A percentile compares a stretch with the other conserved stretches of the same genome.
Conservation (phyloP, 2,329 filamentous ascomycete genomes). For the Aquanectria penicillioides region DNA sequence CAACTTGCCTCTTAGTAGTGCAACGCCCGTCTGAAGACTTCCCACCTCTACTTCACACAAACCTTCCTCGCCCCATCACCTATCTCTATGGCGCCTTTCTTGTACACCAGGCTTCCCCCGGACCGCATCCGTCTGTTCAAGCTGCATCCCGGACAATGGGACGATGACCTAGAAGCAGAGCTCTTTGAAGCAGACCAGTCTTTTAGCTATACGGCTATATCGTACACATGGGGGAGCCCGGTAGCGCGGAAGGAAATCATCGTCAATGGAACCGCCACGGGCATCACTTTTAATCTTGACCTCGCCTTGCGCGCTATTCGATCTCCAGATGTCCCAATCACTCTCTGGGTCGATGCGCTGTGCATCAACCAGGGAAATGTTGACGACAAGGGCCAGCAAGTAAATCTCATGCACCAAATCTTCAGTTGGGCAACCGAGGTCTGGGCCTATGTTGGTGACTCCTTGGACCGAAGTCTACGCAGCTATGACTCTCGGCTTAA, state of each 20-base stretch:
- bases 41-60: no score
- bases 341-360: slow-evolving; percentile 40
- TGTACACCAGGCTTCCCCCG: slow-evolving; percentile 17
- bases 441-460: slow-evolving; percentile 27
- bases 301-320: slow-evolving; percentile 41
- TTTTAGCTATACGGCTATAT: slow-evolving; percentile 37
- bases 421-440: slow-evolving; percentile 33
- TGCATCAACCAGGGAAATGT: slow-evolving; percentile 40
- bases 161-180: slow-evolving; percentile 22
- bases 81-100: slow-evolving; percentile 4
- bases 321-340: slow-evolving; percentile 4
- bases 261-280: slow-evolving; percentile 32
- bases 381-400: slow-evolving; percentile 37
- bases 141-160: slow-evolving; percentile 25
- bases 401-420: slow-evolving; percentile 37
- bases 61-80: background rate
- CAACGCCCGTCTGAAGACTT: no score
- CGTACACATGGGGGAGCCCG: slow-evolving; percentile 42
- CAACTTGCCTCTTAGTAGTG: background rate
- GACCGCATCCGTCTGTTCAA: slow-evolving; percentile 28
- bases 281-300: slow-evolving; percentile 42
- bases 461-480: slow-evolving; percentile 10
- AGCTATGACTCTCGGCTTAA: slow-evolving; percentile 15
- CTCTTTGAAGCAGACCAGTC: slow-evolving; percentile 27
- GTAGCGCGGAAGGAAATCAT: slow-evolving; percentile 27